phyloP scores from a whole-genome alignment of 345 rosid genomes.

The Ceriops decandra region DNA sequence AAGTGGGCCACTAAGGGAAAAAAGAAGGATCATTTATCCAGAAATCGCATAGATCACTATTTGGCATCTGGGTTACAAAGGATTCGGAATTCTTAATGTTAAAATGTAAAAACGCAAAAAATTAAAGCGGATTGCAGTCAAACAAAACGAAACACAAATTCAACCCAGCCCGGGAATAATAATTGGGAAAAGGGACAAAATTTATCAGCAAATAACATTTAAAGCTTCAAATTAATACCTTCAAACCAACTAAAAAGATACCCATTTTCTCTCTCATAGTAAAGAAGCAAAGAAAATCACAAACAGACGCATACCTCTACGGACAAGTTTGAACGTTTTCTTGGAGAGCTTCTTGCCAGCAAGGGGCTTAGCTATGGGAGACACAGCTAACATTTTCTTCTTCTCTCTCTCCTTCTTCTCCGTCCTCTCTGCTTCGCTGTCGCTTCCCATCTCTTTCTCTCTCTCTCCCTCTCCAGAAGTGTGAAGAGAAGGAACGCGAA shows the following conservation, averaged over 20 bases:
- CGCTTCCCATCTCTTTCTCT: constrained; percentile 65
- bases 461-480: neutral
- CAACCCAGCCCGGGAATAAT: too few relatives aligned
- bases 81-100: neutral
- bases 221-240: neutral
- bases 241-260: neutral
- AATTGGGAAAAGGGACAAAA: neutral
- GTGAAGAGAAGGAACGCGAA: neutral
- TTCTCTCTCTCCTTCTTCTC: constrained; percentile 52
- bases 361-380: constrained; percentile 90
- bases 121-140: neutral
- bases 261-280: neutral
- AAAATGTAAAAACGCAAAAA: neutral
- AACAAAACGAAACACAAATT: neutral
- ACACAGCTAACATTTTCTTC: constrained; percentile 52
- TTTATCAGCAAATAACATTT: neutral
- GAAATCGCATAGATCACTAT: neutral
- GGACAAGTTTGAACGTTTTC: constrained; percentile 79
- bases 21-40: neutral
- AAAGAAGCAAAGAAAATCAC: neutral
- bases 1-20: too few relatives aligned
- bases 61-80: neutral
- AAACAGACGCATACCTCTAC: constrained; percentile 45
- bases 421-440: constrained; percentile 64
- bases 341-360: constrained; percentile 92